phyloP scores from a whole-genome alignment of 495 filamentous ascomycete species.

The Penicillium alfredii region DNA sequence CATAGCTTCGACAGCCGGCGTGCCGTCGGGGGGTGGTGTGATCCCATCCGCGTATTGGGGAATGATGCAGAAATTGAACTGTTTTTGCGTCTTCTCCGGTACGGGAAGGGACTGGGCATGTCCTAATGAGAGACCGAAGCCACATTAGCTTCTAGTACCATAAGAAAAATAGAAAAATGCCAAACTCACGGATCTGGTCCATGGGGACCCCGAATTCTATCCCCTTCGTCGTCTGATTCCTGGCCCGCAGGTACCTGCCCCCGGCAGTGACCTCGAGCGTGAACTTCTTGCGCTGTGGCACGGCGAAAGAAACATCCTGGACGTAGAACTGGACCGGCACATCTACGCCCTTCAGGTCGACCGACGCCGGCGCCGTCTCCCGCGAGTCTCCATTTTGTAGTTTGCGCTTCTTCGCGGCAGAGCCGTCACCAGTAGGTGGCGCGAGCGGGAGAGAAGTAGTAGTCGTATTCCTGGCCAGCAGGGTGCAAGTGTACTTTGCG shows the following conservation, averaged over 20 bases:
- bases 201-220: slow-evolving; percentile 65
- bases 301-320: slow-evolving; percentile 65
- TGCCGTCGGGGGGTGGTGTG: slow-evolving; percentile 32
- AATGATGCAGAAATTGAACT: slow-evolving; percentile 85
- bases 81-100: slow-evolving; percentile 82
- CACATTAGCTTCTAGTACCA: too few species aligned
- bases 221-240: slow-evolving; percentile 55
- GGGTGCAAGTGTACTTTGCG: slow-evolving; percentile 40
- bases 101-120: slow-evolving; percentile 78
- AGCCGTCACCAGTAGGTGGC: slow-evolving; percentile 28
- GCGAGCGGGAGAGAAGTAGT: slow-evolving; percentile 19
- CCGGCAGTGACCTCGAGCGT: slow-evolving; percentile 62
- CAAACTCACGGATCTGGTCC: slow-evolving; percentile 64
- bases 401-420: slow-evolving; percentile 51
- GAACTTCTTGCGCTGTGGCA: slow-evolving; percentile 92
- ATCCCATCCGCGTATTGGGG: slow-evolving; percentile 57
- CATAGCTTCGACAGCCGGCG: slow-evolving; percentile 55
- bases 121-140: slow-evolving; percentile 37
- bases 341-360: slow-evolving; percentile 36
- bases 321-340: slow-evolving; percentile 46
- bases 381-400: slow-evolving; percentile 42
- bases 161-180: slow-evolving; percentile 2
- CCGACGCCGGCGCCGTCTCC: slow-evolving; percentile 35
- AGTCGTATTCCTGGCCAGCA: slow-evolving; percentile 35
- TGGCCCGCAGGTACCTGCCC: slow-evolving; percentile 58